Evolutionary conservation across 2,329 filamentous ascomycete genomes (phyloP), one percentile per base, ranked within the genome.

Genomic region (Coniella lustricola): DNA sequence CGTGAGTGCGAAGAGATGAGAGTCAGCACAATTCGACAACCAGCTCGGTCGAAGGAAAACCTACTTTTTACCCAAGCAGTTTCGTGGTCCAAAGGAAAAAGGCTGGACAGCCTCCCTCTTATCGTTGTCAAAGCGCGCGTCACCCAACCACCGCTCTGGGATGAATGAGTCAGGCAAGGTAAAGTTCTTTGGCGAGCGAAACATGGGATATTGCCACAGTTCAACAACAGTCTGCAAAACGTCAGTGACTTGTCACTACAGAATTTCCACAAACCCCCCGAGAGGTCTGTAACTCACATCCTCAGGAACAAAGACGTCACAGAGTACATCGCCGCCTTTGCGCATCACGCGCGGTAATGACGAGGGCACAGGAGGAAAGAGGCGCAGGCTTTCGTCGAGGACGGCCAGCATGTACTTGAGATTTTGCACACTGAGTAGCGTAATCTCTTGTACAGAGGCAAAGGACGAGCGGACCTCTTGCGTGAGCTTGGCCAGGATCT

Each of bases 51-150:
- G 25, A 31, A 17, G 9, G 14, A 18, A 2, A 9, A 59, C 68
- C 57, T 59, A 72, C 70, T 74, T 74, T 53, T 65, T 65, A 0
- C 72, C 72, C 17, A 75, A 65, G 47, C 72, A 76, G 20, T 72
- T 71, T 0, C 72, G 59, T 4, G 73, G 68, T 0, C 73, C 72
- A 4, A 69, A 51, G 1, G 64, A 65, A 46, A 76, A 74, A 1
- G 72, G 69, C 57, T 73, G 67, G 31, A 69, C 59, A 1, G 64
- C 65, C 0, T 64, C 61, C 20, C 61, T 62, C 32, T 62, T 66
- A 47, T 74, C 71, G 16, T 58, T 54, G 2, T 53, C 54, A 46
- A 68, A 74, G 3, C 56, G 58, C 2, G 54, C 45, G 4, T 66
- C 62, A 3, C 62, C 62, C 1, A 69, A 48, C 64, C 69, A 76